Evolutionary conservation across 306 rosid species (phyloP).

Genomic region (Glycine tomentella): DNA sequence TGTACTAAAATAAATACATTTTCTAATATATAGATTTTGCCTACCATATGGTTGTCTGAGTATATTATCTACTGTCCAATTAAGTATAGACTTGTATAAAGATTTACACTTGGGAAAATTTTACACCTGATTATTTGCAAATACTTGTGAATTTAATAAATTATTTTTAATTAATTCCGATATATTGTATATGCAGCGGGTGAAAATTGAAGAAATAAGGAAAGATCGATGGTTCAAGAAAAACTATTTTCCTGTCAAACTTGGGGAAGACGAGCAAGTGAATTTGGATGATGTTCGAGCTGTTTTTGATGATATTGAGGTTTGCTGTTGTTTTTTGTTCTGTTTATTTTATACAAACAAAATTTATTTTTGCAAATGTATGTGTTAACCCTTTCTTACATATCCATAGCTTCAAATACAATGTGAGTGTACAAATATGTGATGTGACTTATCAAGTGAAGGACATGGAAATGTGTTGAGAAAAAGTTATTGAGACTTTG

Average conservation of each 20-base stretch:
- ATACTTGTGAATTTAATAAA: constrained; percentile 21
- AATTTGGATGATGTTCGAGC: constrained; percentile 85
- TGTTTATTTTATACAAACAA: constrained; percentile 6
- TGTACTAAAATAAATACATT: constrained; percentile 14
- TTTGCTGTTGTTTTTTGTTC: constrained; percentile 45
- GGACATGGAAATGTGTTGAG: background rate
- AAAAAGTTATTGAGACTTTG: background rate
- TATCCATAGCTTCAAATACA: constrained; percentile 29
- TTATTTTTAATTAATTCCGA: constrained; percentile 35
- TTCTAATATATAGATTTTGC: background rate
- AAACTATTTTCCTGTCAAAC: constrained; percentile 65
- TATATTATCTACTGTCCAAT: constrained; percentile 26
- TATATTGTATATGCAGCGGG: constrained; percentile 65
- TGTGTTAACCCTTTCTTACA: constrained; percentile 1
- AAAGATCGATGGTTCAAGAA: constrained; percentile 82
- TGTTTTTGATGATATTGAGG: constrained; percentile 89
- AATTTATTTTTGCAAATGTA: constrained; percentile 22
- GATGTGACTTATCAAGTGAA: constrained; percentile 9
- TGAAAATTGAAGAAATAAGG: constrained; percentile 67
- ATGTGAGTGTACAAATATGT: background rate
- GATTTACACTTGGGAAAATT: constrained; percentile 16
- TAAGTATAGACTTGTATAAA: constrained; percentile 14
- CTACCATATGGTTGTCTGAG: constrained; percentile 1
- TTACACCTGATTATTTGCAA: constrained; percentile 29
- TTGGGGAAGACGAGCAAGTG: constrained; percentile 68